Percentiles rank a stretch among this genome's conserved stretches.
Evolutionary conservation across 1,139 yeast genomes (phyloP).

Genomic region (Kodamaea suecica): DNA sequence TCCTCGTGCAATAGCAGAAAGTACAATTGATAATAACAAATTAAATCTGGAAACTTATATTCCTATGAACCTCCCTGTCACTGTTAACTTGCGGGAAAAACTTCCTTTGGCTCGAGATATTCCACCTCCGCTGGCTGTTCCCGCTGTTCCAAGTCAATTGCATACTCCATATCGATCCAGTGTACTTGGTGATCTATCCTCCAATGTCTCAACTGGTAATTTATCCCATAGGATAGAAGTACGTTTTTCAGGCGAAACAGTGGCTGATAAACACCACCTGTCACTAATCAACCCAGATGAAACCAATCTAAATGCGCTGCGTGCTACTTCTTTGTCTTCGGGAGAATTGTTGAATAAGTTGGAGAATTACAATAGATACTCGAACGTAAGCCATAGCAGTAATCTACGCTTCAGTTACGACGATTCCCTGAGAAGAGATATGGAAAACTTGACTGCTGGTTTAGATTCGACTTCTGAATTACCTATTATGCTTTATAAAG

Average conservation of each 20-base stretch:
- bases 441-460: slow-evolving; percentile 26
- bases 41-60: not conserved
- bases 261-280: slow-evolving; percentile 9
- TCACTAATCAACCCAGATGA: slow-evolving; percentile 16
- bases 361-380: slow-evolving; percentile 14
- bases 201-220: not conserved
- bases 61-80: not conserved
- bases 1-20: not conserved
- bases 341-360: slow-evolving; percentile 36
- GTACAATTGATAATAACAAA: not conserved
- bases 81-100: slow-evolving; percentile 1
- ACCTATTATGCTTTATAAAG: slow-evolving; percentile 31
- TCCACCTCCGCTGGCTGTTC: not conserved
- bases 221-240: not conserved
- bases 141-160: not conserved
- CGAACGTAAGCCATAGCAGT: slow-evolving; percentile 8
- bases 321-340: slow-evolving; percentile 27
- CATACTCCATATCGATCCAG: not conserved
- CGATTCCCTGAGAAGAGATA: slow-evolving; percentile 4
- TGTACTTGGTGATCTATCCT: not conserved
- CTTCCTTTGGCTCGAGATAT: not conserved
- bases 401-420: slow-evolving; percentile 4
- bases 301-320: slow-evolving; percentile 12
- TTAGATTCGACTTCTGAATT: slow-evolving; percentile 26
- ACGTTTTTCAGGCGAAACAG: slow-evolving; percentile 5